A percentile compares a stretch with the other conserved stretches of the same genome.
Evolutionary conservation across 164 flowering plant species (phyloP).

Genomic region (Umbellularia californica): DNA sequence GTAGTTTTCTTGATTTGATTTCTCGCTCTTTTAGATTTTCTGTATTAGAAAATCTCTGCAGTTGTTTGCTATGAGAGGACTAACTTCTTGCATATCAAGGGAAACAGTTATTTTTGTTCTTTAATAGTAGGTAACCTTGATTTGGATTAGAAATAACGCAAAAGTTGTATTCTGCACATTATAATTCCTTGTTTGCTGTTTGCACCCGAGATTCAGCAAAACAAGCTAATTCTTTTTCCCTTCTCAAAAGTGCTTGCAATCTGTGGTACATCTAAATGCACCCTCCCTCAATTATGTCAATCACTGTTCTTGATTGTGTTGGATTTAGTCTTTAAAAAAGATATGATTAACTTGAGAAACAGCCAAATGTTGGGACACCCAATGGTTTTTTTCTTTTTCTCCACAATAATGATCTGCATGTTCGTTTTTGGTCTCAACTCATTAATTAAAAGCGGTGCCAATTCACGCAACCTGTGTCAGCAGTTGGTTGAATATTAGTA

Average conservation of each 20-base stretch:
- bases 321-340: neutral
- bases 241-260: neutral
- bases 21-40: neutral
- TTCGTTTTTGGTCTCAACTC: no score
- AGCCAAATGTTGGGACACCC: neutral
- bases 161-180: neutral
- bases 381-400: neutral
- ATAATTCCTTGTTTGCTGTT: neutral
- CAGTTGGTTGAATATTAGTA: neutral
- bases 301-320: no score
- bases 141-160: neutral
- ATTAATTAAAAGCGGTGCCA: neutral
- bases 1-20: constrained; percentile 22
- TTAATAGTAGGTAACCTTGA: neutral
- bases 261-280: no score
- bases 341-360: neutral
- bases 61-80: neutral
- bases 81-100: neutral
- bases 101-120: neutral
- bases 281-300: neutral
- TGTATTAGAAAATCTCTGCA: neutral
- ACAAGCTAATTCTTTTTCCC: neutral
- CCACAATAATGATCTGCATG: neutral
- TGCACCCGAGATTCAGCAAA: neutral
- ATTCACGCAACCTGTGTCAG: neutral